A percentile compares a stretch with the other conserved stretches of the same genome.
Evolutionary conservation across 1,284 basidiomycete genomes (phyloP).

Genomic region (Irpex sp.): DNA sequence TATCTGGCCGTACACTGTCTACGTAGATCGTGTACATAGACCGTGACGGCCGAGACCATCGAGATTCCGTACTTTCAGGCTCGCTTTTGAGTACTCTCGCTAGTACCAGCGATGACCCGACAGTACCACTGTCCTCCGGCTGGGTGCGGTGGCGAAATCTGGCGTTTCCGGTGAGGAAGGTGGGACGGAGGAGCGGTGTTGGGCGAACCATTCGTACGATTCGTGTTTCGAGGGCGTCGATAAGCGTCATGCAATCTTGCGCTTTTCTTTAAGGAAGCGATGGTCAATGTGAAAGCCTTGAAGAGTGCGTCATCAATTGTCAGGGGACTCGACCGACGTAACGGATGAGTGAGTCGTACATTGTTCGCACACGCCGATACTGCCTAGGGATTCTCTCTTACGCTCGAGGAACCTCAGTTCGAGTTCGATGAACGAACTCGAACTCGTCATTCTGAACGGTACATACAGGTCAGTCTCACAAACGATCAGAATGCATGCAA

Average conservation of each 20-base stretch:
- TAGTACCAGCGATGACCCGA: too few species aligned
- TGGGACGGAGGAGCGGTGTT: neutral
- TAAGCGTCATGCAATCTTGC: constrained; percentile 56
- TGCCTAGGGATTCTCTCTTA: constrained; percentile 45
- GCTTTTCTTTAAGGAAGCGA: constrained; percentile 41
- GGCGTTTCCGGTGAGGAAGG: neutral
- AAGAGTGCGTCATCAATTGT: neutral
- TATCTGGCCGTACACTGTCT: too few species aligned
- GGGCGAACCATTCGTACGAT: constrained; percentile 44
- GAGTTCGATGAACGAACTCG: constrained; percentile 53
- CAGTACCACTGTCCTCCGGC: neutral
- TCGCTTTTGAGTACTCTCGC: too few species aligned
- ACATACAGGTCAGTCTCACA: neutral
- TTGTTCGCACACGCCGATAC: constrained; percentile 26
- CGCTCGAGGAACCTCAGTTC: constrained; percentile 52
- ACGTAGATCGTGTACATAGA: neutral
- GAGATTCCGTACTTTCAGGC: too few species aligned
- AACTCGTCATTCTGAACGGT: constrained; percentile 56
- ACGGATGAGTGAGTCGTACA: constrained; percentile 3
- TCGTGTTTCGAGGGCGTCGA: constrained; percentile 52
- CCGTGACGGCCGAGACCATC: too few species aligned
- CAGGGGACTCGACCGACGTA: neutral
- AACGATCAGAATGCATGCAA: neutral
- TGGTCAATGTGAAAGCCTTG: constrained; percentile 37
- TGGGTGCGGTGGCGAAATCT: neutral